Base-by-base conservation (phyloP, 192 early-diverging fungal genomes). In the Chytriomyces sp. region DNA sequence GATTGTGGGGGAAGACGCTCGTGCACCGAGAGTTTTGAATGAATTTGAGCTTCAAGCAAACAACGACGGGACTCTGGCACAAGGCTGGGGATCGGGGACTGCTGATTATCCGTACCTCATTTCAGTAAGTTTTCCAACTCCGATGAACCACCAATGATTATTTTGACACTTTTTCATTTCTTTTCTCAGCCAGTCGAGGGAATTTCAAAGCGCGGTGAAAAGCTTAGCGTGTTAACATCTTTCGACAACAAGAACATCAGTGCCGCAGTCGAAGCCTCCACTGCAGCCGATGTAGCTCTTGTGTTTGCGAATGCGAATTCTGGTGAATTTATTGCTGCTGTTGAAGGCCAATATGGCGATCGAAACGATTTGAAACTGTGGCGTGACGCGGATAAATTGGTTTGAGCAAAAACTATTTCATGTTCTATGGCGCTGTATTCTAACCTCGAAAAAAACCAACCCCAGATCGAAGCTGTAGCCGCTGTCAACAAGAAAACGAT, bases 281-380 rank as follows among this genome's bases (percentile, higher is more conserved):
- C 24, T n/a, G 50, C 44, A 5, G 45, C 76, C 11, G 84, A 85
- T 57, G 45, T 78, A 20, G 77, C 77, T 7, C 18, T 84, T 45
- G 84, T 83, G 11, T 85, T 85, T 72, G 84, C 77, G 5, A 79
- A 75, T 65, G 59, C 79, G 9, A 65, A 87, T 61, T 80, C 80
- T 63, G 77, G 81, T n/a, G 77, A 80, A 59, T 47, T 26, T 16
- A 59, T 50, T 18, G 43, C 64, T 16, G 20, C 26, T 46, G 81
- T 83, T 50, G 69, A 75, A 46, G 47, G 48, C 57, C 71, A 78
- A 49, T 44, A 24, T 24, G 88, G 88, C 6, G 88, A 89, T 53
- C 61, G 88, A 35, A 69, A 79, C 13, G 64, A 90, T 57, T 66
- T 89, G 10, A 69, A 66, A 10, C 68, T 89, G 7, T 89, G 86